Percentiles rank a stretch among this genome's conserved stretches.
Conservation (phyloP, 805 yeast species). For the Ogataea saltuana region DNA sequence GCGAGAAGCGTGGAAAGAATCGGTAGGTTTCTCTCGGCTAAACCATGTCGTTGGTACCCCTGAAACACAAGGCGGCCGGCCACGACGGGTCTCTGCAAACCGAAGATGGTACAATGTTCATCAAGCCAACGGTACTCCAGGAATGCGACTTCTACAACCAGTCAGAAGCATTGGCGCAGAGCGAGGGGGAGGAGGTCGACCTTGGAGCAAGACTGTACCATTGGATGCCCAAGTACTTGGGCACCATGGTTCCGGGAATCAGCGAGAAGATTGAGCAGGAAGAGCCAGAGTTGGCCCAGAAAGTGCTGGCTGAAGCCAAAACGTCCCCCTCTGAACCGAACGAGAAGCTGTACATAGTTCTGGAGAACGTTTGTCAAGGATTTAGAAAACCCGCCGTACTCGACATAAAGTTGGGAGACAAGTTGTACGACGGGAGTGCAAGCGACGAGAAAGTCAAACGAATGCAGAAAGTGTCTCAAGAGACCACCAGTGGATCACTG, state of each 20-base stretch:
- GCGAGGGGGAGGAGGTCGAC: conserved; percentile 25
- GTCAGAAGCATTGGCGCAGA: conserved; percentile 22
- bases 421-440: conserved; percentile 64
- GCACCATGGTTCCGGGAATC: conserved; percentile 53
- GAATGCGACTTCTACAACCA: conserved; percentile 76
- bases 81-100: conserved; percentile 77
- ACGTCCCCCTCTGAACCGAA: background rate
- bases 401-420: conserved; percentile 81
- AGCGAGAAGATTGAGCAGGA: conserved; percentile 29
- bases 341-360: conserved; percentile 51
- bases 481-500: conserved; percentile 80
- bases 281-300: conserved; percentile 13
- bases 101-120: conserved; percentile 64
- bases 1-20: too few species aligned
- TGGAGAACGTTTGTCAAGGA: conserved; percentile 68
- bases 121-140: conserved; percentile 62
- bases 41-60: conserved; percentile 34
- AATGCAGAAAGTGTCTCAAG: conserved; percentile 58
- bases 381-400: conserved; percentile 67
- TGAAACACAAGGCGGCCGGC: conserved; percentile 84
- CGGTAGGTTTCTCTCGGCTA: too few species aligned
- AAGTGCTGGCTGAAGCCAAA: conserved; percentile 13
- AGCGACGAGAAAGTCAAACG: conserved; percentile 60
- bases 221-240: conserved; percentile 68
- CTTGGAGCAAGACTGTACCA: conserved; percentile 41